These are phyloP conservation scores for Trypanosoma conorhini DNA, from an alignment of 208 protist genomes.

Conservation along the genomic window DNA sequence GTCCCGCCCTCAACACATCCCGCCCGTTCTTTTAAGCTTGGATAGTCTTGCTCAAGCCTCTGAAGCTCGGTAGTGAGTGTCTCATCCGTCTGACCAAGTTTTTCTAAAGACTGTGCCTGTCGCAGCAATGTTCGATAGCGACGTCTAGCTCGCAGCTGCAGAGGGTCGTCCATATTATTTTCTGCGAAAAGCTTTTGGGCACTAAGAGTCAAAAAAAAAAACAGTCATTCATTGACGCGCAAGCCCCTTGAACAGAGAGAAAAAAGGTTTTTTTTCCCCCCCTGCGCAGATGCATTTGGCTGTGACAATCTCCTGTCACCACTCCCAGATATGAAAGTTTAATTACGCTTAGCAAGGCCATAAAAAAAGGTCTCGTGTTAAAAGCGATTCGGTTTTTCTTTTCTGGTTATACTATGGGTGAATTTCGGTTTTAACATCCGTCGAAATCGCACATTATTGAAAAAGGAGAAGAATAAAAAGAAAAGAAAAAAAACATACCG, in stretches of 20 bases:
- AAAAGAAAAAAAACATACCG: no score
- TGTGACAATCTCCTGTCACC: no score
- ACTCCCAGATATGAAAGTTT: no score
- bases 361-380: no score
- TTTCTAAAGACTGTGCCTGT: slow-evolving; percentile 34
- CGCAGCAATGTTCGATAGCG: slow-evolving; percentile 61
- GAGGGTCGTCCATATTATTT: slow-evolving; percentile 8
- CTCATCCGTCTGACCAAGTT: slow-evolving; percentile 29
- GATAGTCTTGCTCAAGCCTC: slow-evolving; percentile 46
- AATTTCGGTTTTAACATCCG: no score
- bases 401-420: no score
- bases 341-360: no score
- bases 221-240: neutral
- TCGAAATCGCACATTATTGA: no score
- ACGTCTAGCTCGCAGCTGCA: slow-evolving; percentile 38
- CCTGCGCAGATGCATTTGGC: neutral
- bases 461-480: no score
- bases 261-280: neutral
- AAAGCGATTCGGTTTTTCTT: no score
- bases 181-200: slow-evolving; percentile 1
- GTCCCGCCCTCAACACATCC: neutral
- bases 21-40: slow-evolving; percentile 21
- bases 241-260: neutral
- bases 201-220: slow-evolving; percentile 2
- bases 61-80: slow-evolving; percentile 33